Evolutionary conservation across 164 flowering plant species (phyloP).

Genomic region (Chloranthus sessilifolius): DNA sequence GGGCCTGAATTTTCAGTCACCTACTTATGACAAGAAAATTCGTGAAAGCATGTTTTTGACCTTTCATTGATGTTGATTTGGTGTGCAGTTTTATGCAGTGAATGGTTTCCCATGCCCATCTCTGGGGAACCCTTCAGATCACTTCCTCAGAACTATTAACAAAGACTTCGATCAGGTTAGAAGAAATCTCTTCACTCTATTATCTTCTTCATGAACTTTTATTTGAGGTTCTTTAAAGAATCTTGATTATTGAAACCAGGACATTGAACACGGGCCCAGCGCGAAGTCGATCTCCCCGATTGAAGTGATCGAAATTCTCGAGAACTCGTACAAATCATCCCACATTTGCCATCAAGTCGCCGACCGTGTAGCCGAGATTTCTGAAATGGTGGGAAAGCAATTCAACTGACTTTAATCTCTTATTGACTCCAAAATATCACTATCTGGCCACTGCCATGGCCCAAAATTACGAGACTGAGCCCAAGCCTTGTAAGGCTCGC

Average conservation of each 20-base stretch:
- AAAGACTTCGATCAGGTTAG: constrained; percentile 63
- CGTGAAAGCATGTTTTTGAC: too few species aligned
- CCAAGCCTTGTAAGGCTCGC: too few species aligned
- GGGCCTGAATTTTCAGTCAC: too few species aligned
- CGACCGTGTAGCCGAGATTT: constrained; percentile 19
- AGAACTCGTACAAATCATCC: constrained; percentile 41
- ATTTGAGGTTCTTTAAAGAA: background rate
- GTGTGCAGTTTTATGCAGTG: constrained; percentile 54
- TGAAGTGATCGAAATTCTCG: constrained; percentile 37
- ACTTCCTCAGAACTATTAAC: constrained; percentile 67
- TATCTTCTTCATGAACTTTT: background rate
- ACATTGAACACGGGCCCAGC: constrained; percentile 31
- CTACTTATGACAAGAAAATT: too few species aligned
- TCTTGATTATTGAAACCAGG: constrained; percentile 16
- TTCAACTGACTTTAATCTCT: too few species aligned
- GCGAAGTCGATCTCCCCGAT: constrained; percentile 23
- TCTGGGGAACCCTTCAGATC: constrained; percentile 74
- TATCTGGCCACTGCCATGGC: too few species aligned
- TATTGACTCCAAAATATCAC: too few species aligned
- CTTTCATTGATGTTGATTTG: too few species aligned
- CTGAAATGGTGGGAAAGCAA: constrained; percentile 28
- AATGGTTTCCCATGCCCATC: constrained; percentile 75
- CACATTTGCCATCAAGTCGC: constrained; percentile 20
- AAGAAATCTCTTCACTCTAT: background rate
- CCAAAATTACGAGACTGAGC: too few species aligned